Percentiles rank a stretch among this genome's conserved stretches.
phyloP scores from a whole-genome alignment of 169 alveolate genomes.

The Plasmodium gonderi region DNA sequence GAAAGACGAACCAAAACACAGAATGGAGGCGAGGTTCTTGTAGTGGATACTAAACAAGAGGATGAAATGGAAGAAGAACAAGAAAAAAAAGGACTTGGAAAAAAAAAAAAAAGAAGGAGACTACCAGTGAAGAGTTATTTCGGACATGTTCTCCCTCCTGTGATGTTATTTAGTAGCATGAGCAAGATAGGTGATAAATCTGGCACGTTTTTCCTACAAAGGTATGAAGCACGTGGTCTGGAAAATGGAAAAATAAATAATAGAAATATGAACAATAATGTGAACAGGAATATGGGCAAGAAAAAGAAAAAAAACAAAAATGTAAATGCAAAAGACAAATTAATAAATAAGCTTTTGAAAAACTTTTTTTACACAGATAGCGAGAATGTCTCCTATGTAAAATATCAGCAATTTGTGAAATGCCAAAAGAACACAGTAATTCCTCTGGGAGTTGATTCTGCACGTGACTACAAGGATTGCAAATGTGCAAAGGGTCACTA shows the following conservation, averaged over 20 bases:
- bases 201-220: background rate
- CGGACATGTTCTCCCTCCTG: background rate
- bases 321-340: too few species aligned
- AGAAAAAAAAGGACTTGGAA: background rate
- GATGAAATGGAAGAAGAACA: background rate
- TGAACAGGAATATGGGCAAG: background rate
- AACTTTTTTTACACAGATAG: conserved; percentile 17
- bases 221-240: background rate
- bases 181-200: background rate
- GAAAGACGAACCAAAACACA: background rate
- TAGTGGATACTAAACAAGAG: too few species aligned
- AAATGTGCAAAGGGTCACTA: conserved; percentile 88
- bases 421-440: conserved; percentile 86
- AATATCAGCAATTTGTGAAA: conserved; percentile 71
- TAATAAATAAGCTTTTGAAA: conserved; percentile 21
- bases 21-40: background rate
- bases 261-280: background rate
- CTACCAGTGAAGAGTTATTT: background rate
- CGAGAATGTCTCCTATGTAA: conserved; percentile 20
- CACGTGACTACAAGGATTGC: conserved; percentile 84
- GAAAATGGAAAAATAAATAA: background rate
- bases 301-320: background rate
- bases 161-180: background rate
- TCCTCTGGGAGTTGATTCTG: conserved; percentile 87
- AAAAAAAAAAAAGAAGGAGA: background rate